Conservation (phyloP, 108 stramenopile genomes). For the Chaetoceros tenuissimus region DNA sequence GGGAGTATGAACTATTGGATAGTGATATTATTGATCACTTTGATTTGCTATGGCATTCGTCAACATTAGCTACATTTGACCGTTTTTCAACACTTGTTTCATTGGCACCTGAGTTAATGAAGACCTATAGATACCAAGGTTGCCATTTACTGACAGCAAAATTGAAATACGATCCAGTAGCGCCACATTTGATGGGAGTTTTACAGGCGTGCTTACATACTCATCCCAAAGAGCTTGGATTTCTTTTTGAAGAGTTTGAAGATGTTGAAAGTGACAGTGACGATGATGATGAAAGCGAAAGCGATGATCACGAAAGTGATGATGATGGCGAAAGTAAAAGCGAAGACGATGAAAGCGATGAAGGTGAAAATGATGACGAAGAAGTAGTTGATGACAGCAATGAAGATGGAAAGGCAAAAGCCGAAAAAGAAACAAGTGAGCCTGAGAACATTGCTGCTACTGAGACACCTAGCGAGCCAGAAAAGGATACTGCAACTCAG, state of each 20-base stretch:
- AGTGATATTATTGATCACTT: neutral
- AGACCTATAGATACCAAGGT: neutral
- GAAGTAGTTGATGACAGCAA: neutral
- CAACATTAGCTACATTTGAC: neutral
- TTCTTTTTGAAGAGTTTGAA: no score
- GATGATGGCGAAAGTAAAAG: neutral
- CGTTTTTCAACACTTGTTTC: neutral
- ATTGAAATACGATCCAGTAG: neutral
- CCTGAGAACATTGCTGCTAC: no score
- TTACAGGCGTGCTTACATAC: neutral
- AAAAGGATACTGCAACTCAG: no score
- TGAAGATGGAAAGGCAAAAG: neutral
- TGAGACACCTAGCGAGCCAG: no score
- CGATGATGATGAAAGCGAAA: neutral
- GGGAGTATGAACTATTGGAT: neutral
- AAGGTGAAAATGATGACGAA: slow-evolving; percentile 1
- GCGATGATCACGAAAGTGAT: neutral
- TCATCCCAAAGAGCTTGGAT: neutral
- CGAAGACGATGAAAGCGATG: neutral
- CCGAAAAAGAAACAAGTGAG: neutral
- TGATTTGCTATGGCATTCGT: neutral
- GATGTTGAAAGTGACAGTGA: neutral
- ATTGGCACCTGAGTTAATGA: neutral
- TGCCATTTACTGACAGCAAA: neutral
- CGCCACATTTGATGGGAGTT: neutral